These are phyloP conservation scores for Syzygium grande DNA, from an alignment of 345 rosid genomes.

Conservation along the genomic window DNA sequence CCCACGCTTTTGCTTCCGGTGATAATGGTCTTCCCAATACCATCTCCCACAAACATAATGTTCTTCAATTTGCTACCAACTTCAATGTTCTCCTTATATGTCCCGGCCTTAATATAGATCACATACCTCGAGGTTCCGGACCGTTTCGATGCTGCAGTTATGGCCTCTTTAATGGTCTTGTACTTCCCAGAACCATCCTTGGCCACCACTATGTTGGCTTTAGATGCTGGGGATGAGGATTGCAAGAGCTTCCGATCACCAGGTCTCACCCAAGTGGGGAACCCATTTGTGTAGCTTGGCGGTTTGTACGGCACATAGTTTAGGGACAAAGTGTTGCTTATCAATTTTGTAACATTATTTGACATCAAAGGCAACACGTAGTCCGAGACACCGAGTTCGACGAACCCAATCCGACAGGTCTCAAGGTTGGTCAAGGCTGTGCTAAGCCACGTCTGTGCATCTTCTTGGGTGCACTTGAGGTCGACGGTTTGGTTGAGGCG, in stretches of 20 bases:
- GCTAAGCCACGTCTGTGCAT: slow-evolving; percentile 89
- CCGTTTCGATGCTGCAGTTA: slow-evolving; percentile 44
- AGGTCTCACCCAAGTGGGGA: slow-evolving; percentile 68
- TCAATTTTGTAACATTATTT: slow-evolving; percentile 62
- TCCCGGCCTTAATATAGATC: slow-evolving; percentile 69
- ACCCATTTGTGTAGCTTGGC: slow-evolving; percentile 38
- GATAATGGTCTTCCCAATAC: slow-evolving; percentile 57
- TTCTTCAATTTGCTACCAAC: slow-evolving; percentile 34
- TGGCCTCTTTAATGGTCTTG: slow-evolving; percentile 56
- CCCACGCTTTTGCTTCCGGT: slow-evolving; percentile 86
- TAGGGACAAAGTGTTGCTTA: slow-evolving; percentile 62
- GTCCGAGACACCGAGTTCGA: slow-evolving; percentile 59
- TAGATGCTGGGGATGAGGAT: slow-evolving; percentile 25
- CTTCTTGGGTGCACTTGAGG: slow-evolving; percentile 49
- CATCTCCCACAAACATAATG: slow-evolving; percentile 85
- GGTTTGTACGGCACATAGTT: slow-evolving; percentile 44
- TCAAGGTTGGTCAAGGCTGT: slow-evolving; percentile 82
- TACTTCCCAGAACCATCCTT: slow-evolving; percentile 79
- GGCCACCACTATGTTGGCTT: slow-evolving; percentile 70
- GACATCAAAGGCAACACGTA: slow-evolving; percentile 52
- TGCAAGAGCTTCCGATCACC: slow-evolving; percentile 79
- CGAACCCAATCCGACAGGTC: slow-evolving; percentile 63
- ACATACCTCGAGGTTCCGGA: slow-evolving; percentile 57
- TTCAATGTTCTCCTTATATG: slow-evolving; percentile 58
- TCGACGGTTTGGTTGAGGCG: slow-evolving; percentile 51